A percentile compares a stretch with the other conserved stretches of the same genome.
phyloP scores from a whole-genome alignment of 352 stramenopile species.

The Phytophthora citrophthora region DNA sequence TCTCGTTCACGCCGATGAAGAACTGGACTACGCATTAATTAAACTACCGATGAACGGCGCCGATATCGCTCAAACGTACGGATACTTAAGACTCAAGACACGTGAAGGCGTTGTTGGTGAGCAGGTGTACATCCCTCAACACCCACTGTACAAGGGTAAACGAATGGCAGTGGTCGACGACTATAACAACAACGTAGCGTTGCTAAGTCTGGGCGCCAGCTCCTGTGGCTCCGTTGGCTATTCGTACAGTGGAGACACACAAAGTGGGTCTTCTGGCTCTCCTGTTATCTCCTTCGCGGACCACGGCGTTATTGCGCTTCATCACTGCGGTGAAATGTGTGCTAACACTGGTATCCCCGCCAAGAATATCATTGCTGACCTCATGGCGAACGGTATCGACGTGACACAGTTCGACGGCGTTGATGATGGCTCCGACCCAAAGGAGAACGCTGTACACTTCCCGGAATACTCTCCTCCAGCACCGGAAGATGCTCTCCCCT shows the following conservation, averaged over 20 bases:
- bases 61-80: constrained; percentile 55
- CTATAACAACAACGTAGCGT: constrained; percentile 44
- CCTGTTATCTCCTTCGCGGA: constrained; percentile 58
- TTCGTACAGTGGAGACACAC: constrained; percentile 71
- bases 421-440: constrained; percentile 27
- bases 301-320: constrained; percentile 69
- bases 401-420: constrained; percentile 45
- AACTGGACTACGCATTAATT: constrained; percentile 70
- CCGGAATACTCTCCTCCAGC: constrained; percentile 42
- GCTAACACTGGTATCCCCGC: constrained; percentile 66
- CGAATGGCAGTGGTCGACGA: constrained; percentile 60
- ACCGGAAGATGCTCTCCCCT: constrained; percentile 7
- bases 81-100: constrained; percentile 58
- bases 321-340: constrained; percentile 71
- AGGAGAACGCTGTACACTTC: constrained; percentile 44
- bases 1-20: constrained; percentile 52
- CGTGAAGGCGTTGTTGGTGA: constrained; percentile 35
- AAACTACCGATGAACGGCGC: constrained; percentile 43
- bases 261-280: constrained; percentile 67
- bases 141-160: constrained; percentile 57
- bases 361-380: constrained; percentile 48
- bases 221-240: constrained; percentile 51
- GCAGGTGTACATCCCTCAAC: constrained; percentile 63
- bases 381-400: constrained; percentile 37
- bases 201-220: constrained; percentile 36